Evolutionary conservation across 305 asterid genomes (phyloP), one percentile per base, ranked within the genome.

Genomic region (Vinca major): DNA sequence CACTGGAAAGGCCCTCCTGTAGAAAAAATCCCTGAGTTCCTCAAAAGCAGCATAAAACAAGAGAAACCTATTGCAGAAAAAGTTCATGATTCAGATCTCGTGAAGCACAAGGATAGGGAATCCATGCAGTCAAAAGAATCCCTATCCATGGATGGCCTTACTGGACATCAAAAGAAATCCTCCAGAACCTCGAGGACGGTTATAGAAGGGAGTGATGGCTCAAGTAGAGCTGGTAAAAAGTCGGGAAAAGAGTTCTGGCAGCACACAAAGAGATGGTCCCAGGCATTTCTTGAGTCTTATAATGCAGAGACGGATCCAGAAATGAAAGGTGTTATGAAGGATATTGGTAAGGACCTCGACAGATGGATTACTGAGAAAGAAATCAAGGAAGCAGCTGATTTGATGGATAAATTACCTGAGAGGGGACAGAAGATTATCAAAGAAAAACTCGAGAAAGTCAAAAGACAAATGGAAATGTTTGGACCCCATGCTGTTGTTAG

Each of bases 301-400:
- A 94, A 85, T 73, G 95, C 95, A 54, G 96, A 89, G 76, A 71
- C 87, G 7, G 96, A 91, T 70, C 92, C 96, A 7, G 99, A 91
- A 82, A 77, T 80, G 68, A 94, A 88, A 86, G 85, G 82, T 60
- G 84, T 56, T 48, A 91, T 94, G 97, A 88, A 71, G 82, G 86
- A 88, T 70, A 66, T 91, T 4, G 99, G 99, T 62, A 89, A 94
- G 80, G 99, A 89, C 80, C 79, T 94, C 86, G 96, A 91, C 67
- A 80, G 96, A 78, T 94, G 97, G 97, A 84, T 88, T 80, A 91
- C 97, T 7, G 97, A 94, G 84, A 83, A 86, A 82, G 99, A 94
- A 81, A 79, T 94, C 77, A 71, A 89, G 78, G 96, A 91, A 82
- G 93, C 97, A 2, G 97, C 85, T 40, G 93, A 89, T 21, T 68